Evolutionary conservation across 768 basidiomycete genomes (phyloP).

Genomic region (Rhodotorula diobovata): DNA sequence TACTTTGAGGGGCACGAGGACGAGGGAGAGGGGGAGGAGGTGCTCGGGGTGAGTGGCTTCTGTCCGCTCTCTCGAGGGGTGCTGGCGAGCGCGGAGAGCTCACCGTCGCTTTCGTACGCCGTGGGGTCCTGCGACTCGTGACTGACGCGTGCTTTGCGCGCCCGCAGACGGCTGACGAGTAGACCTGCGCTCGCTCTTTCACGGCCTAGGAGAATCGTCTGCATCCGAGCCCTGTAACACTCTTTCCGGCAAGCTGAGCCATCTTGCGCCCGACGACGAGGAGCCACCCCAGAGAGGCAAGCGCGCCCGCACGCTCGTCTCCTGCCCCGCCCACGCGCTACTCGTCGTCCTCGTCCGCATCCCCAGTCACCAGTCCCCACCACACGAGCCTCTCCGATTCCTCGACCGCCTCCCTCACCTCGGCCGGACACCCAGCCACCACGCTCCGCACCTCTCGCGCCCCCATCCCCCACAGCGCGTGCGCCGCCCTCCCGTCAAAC

Average conservation of each 20-base stretch:
- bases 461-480: neutral
- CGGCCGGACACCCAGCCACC: neutral
- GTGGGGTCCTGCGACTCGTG: too few species aligned
- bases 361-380: too few species aligned
- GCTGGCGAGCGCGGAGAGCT: too few species aligned
- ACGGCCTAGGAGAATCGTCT: neutral
- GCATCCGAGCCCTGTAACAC: too few species aligned
- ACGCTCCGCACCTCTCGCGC: neutral
- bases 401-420: neutral
- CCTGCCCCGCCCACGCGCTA: too few species aligned
- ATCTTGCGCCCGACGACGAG: too few species aligned
- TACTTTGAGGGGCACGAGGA: neutral
- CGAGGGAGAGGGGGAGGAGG: constrained; percentile 1
- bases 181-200: neutral
- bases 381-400: too few species aligned
- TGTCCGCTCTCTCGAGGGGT: neutral
- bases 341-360: neutral
- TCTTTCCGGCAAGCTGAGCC: too few species aligned
- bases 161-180: neutral
- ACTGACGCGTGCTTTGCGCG: neutral
- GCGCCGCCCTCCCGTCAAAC: constrained; percentile 11
- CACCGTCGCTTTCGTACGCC: too few species aligned
- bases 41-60: constrained; percentile 9
- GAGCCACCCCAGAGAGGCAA: too few species aligned
- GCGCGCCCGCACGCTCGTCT: too few species aligned